Conservation (phyloP, 2,329 filamentous ascomycete species). For the Daldinia eschscholtzii region DNA sequence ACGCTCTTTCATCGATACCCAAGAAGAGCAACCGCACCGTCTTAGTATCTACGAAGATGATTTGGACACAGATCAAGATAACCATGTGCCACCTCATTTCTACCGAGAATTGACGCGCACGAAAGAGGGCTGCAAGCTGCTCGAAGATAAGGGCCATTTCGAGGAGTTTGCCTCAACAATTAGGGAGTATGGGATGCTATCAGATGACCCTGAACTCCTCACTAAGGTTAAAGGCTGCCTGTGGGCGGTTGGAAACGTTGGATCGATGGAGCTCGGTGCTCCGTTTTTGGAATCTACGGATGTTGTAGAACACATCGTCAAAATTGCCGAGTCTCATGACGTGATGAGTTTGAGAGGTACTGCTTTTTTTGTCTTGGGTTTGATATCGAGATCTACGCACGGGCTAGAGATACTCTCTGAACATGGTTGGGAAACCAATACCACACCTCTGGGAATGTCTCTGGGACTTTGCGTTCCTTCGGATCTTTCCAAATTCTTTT, state of each 20-base stretch:
- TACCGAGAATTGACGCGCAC: slow-evolving; percentile 96
- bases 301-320: slow-evolving; percentile 87
- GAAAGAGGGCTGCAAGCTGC: slow-evolving; percentile 87
- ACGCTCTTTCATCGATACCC: slow-evolving; percentile 79
- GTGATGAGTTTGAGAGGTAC: slow-evolving; percentile 95
- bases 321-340: slow-evolving; percentile 87
- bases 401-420: slow-evolving; percentile 92
- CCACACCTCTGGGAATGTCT: slow-evolving; percentile 83
- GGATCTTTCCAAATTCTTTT: slow-evolving; percentile 82
- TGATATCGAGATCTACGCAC: slow-evolving; percentile 92
- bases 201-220: slow-evolving; percentile 85
- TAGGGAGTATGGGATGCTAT: slow-evolving; percentile 85
- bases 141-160: slow-evolving; percentile 95
- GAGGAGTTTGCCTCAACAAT: slow-evolving; percentile 93
- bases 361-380: slow-evolving; percentile 93
- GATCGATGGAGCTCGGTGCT: slow-evolving; percentile 96
- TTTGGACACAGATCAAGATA: slow-evolving; percentile 66
- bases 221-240: slow-evolving; percentile 96
- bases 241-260: slow-evolving; percentile 98
- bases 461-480: slow-evolving; percentile 89
- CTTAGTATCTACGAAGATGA: slow-evolving; percentile 71
- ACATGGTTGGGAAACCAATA: slow-evolving; percentile 92
- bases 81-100: slow-evolving; percentile 92
- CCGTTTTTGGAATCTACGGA: slow-evolving; percentile 92
- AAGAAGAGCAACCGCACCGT: slow-evolving; percentile 68